phyloP scores from a whole-genome alignment of 805 yeast genomes.

The Kuraishia molischiana region DNA sequence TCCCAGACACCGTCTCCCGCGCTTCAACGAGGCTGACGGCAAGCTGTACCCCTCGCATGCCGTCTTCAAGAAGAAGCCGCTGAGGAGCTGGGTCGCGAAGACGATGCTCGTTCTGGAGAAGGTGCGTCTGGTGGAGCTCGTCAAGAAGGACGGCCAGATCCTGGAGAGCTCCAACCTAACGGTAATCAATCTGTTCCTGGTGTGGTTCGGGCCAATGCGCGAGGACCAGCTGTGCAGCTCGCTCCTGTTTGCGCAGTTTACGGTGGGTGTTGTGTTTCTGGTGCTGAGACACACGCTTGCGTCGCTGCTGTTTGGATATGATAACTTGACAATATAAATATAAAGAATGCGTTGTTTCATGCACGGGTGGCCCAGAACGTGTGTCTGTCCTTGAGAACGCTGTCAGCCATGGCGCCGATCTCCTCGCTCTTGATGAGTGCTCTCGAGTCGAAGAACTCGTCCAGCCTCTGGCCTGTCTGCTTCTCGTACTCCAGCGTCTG shows the following conservation, averaged over 20 bases:
- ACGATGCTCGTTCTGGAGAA: conserved; percentile 37
- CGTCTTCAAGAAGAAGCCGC: conserved; percentile 24
- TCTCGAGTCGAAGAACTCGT: conserved; percentile 61
- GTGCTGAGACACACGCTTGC: conserved; percentile 76
- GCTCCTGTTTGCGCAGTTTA: conserved; percentile 54
- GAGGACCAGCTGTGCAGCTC: conserved; percentile 67
- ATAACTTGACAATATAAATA: conserved; percentile 44
- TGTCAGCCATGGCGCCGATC: conserved; percentile 60
- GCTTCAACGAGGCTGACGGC: conserved; percentile 57
- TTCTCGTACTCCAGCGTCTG: conserved; percentile 83
- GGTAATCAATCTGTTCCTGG: conserved; percentile 70
- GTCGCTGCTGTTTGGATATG: conserved; percentile 79
- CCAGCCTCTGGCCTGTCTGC: conserved; percentile 46
- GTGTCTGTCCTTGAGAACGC: conserved; percentile 35
- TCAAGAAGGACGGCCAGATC: conserved; percentile 14
- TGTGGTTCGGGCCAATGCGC: conserved; percentile 83
- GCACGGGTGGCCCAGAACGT: conserved; percentile 27
- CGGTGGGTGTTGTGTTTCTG: conserved; percentile 57
- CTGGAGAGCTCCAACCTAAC: conserved; percentile 72
- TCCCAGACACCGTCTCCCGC: conserved; percentile 92
- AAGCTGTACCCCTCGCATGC: conserved; percentile 67
- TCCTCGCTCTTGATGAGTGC: conserved; percentile 59
- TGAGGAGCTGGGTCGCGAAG: conserved; percentile 19
- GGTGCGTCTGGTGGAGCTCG: conserved; percentile 38
- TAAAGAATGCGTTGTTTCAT: too few species aligned